Percentiles rank a stretch among this genome's conserved stretches.
Evolutionary conservation across 495 filamentous ascomycete species (phyloP).

Genomic region (Neurospora sp.): DNA sequence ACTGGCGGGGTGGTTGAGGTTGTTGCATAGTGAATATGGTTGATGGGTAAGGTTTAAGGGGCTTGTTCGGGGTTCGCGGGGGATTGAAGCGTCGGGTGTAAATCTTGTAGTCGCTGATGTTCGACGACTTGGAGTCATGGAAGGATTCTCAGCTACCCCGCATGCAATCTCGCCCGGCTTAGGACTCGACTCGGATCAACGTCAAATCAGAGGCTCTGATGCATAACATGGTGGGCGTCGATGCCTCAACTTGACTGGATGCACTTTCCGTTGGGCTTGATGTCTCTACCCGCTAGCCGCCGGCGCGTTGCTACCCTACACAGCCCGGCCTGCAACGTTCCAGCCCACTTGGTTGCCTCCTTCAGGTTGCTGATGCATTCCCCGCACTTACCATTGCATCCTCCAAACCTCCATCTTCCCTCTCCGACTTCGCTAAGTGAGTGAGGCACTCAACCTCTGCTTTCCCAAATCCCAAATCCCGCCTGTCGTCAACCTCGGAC

Average conservation of each 20-base stretch:
- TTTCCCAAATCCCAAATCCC: too few relatives aligned
- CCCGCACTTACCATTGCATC: too few relatives aligned
- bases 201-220: too few relatives aligned
- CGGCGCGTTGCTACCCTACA: background rate
- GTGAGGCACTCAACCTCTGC: too few relatives aligned
- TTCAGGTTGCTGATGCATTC: too few relatives aligned
- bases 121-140: background rate
- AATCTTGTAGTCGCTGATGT: background rate
- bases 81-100: background rate
- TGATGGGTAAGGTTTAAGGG: slow-evolving; percentile 1
- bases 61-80: background rate
- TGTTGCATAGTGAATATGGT: slow-evolving; percentile 35
- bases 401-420: too few relatives aligned
- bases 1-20: slow-evolving; percentile 40
- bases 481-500: too few relatives aligned
- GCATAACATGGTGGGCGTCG: too few relatives aligned
- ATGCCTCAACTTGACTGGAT: background rate
- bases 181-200: background rate
- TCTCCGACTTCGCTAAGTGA: too few relatives aligned
- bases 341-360: too few relatives aligned
- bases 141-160: background rate
- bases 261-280: background rate
- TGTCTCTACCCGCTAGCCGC: background rate
- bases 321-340: background rate
- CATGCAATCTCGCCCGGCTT: background rate